Evolutionary conservation across 2,329 filamentous ascomycete genomes (phyloP).

Genomic region (Ophiostoma quercus): DNA sequence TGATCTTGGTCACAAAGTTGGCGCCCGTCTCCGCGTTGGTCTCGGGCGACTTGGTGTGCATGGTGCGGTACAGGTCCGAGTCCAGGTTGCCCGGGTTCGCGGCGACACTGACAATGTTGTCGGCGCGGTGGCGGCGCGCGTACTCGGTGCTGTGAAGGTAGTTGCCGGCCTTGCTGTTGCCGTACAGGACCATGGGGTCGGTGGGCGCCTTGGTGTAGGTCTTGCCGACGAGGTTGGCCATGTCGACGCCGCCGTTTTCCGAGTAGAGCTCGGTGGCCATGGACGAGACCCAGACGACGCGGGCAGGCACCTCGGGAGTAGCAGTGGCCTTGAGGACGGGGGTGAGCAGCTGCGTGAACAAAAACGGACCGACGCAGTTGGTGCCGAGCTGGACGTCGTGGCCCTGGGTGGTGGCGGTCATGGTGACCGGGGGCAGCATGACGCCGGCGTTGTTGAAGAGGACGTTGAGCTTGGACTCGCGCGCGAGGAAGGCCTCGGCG

Average conservation of each 20-base stretch:
- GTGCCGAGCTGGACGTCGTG: slow-evolving; percentile 37
- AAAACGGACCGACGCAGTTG: slow-evolving; percentile 26
- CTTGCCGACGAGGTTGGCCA: slow-evolving; percentile 26
- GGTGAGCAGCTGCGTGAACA: slow-evolving; percentile 31
- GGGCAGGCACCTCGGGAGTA: slow-evolving; percentile 18
- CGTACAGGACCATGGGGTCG: slow-evolving; percentile 26
- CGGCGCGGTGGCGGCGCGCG: slow-evolving; percentile 27
- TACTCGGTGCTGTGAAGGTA: slow-evolving; percentile 29
- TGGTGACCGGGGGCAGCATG: slow-evolving; percentile 32
- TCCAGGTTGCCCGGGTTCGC: slow-evolving; percentile 32
- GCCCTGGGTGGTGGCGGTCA: slow-evolving; percentile 38
- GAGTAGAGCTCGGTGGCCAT: slow-evolving; percentile 21
- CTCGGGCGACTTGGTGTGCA: not conserved
- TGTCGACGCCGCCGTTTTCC: slow-evolving; percentile 25
- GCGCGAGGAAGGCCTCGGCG: slow-evolving; percentile 28
- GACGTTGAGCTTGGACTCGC: slow-evolving; percentile 34
- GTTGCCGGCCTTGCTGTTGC: slow-evolving; percentile 30
- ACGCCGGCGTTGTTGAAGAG: slow-evolving; percentile 41
- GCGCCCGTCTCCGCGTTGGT: slow-evolving; percentile 15
- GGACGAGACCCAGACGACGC: slow-evolving; percentile 31
- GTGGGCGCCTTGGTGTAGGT: slow-evolving; percentile 23
- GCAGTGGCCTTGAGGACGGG: slow-evolving; percentile 28
- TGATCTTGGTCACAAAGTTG: not conserved
- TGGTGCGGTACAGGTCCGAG: slow-evolving; percentile 29
- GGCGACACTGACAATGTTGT: slow-evolving; percentile 30